A percentile compares a stretch with the other conserved stretches of the same genome.
These are phyloP conservation scores for Dillenia turbinata DNA, from an alignment of 164 flowering plant species.

Conservation along the genomic window DNA sequence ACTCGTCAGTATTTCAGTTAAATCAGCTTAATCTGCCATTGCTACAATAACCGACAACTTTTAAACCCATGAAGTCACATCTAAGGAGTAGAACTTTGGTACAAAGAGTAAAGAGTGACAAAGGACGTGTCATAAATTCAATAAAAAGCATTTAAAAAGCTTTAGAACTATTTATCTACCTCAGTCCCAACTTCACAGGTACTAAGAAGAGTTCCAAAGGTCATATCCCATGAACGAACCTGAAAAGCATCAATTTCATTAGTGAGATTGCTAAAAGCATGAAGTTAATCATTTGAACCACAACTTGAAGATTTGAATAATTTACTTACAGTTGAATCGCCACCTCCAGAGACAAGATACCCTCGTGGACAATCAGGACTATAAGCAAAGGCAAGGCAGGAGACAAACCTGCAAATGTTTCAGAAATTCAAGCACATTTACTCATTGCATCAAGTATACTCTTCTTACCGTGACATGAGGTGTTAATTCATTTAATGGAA, in stretches of 20 bases:
- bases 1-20: too few species aligned
- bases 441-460: too few species aligned
- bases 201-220: constrained; percentile 71
- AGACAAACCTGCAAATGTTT: constrained; percentile 32
- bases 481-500: too few species aligned
- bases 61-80: too few species aligned
- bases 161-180: constrained; percentile 29
- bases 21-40: too few species aligned
- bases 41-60: too few species aligned
- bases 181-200: constrained; percentile 68
- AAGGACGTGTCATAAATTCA: too few species aligned
- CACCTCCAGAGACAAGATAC: constrained; percentile 89
- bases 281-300: not conserved
- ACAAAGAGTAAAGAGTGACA: too few species aligned
- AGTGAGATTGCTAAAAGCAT: not conserved
- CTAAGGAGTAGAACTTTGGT: too few species aligned
- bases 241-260: constrained; percentile 17
- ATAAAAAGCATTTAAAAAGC: too few species aligned
- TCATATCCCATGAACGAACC: constrained; percentile 89
- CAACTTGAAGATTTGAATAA: constrained; percentile 1
- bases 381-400: constrained; percentile 62
- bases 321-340: constrained; percentile 87
- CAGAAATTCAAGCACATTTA: too few species aligned
- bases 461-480: too few species aligned
- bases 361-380: constrained; percentile 39